Evolutionary conservation across 495 filamentous ascomycete genomes (phyloP), one percentile per base, ranked within the genome.

Genomic region (Geoglossum glabrum): DNA sequence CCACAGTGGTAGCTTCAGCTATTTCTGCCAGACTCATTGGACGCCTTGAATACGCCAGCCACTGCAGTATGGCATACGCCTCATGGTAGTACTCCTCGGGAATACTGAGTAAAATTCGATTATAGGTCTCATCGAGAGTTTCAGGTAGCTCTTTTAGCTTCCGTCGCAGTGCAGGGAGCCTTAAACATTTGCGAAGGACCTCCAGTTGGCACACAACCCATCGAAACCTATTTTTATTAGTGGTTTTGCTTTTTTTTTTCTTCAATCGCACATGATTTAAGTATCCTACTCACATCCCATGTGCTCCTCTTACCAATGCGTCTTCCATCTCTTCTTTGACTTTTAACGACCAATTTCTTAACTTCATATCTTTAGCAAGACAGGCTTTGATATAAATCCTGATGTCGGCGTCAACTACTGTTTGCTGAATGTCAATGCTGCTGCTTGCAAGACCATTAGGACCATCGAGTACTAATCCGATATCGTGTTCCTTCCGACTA

Each of bases 171-270:
- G 33, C 46, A 11, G 52, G 56, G 8, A 40, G 57, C 23, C 45
- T 55, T 15, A 31, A 19, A 21, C 54, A 57, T 28, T 61, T 62
- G 15, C 57, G 58, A 10, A 66, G 43, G 30, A 36, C 49, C 9
- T 64, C 59, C 8, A 65, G 57, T 55, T 66, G 64, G 54, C 64
- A 66, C 21, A 34, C 58, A 8, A 47, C 64, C 64, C 64, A 65
- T 1, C 61, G 63, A 55, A 66, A 66, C 64, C 64, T 62, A 23
- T 13, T 40, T 23, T 61, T 45, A 38, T 27, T 27, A 21, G 11
- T 11, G 9, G 10, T 30, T 21, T n/a, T 52, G 10, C 28, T 52
- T 31, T 52, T 28, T 1, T 21, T n/a, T 50, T 50, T 10, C 7
- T 8, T 4, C 6, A 19, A 34, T 10, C 8, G 9, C 27, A 11